Conservation (phyloP, 176 grass and related monocot genomes). For the Tillandsia leiboldiana region DNA sequence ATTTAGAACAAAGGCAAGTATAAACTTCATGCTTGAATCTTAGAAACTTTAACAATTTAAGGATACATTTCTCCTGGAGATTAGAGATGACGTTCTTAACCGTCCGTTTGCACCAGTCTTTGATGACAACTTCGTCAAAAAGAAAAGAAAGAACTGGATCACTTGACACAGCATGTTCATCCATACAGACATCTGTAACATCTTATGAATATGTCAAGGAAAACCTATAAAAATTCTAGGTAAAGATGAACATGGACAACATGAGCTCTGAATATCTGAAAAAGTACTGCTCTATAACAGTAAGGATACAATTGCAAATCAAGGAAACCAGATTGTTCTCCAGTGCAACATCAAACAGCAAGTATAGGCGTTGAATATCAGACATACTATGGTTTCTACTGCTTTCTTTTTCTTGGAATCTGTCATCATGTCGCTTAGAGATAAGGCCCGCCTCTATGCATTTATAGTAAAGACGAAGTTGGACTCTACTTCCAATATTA, state of each 20-base stretch:
- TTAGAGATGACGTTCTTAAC: slow-evolving; percentile 42
- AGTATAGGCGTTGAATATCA: too few relatives aligned
- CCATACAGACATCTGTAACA: slow-evolving; percentile 91
- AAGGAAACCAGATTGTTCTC: too few relatives aligned
- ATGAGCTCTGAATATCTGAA: neutral
- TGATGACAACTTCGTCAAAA: slow-evolving; percentile 95
- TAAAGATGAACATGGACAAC: neutral
- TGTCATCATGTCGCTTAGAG: too few relatives aligned
- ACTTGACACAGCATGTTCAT: slow-evolving; percentile 95
- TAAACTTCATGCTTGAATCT: slow-evolving; percentile 4
- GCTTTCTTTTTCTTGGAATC: too few relatives aligned
- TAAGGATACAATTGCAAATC: too few relatives aligned
- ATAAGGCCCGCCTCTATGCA: too few relatives aligned
- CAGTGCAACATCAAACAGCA: too few relatives aligned
- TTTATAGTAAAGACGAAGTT: too few relatives aligned
- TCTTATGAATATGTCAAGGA: slow-evolving; percentile 73
- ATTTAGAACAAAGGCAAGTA: slow-evolving; percentile 6
- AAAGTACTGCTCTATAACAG: slow-evolving; percentile 9
- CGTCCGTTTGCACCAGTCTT: slow-evolving; percentile 89
- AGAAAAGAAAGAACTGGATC: slow-evolving; percentile 94
- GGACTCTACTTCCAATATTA: too few relatives aligned
- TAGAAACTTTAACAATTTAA: slow-evolving; percentile 18
- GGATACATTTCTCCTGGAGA: slow-evolving; percentile 72
- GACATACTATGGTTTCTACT: too few relatives aligned
- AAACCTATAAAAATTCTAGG: slow-evolving; percentile 11